Evolutionary conservation across 2,329 filamentous ascomycete genomes (phyloP), one percentile per base, ranked within the genome.

Genomic region (Stagonosporopsis chrysanthemi): DNA sequence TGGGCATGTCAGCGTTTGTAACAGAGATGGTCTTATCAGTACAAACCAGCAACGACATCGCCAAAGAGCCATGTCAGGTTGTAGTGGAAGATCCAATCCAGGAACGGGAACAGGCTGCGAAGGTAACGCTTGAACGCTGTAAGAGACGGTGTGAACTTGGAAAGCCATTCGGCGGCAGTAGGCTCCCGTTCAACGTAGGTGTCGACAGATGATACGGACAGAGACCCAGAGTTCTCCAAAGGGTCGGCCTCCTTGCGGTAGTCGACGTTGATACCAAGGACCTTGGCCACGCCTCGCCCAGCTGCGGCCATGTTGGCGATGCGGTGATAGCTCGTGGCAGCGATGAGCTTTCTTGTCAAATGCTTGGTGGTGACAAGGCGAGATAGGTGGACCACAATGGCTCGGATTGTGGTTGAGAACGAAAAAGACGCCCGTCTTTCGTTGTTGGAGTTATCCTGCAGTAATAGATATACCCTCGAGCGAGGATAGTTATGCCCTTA

Each of bases 11-110:
- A 58, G 26, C 15, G 29, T 23, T 31, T 19, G 15, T 14, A 28
- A 26, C 26, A 9, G 4, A 11, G 6, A 26, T 31, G 11, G 3
- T 17, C 33, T 38, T 2, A 2, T n/a, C 14, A n/a, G 15, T 40
- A 72, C 84, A 73, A 74, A 89, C 90, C 94, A 55, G 95, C 94
- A 56, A 98, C 87, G 43, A 97, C 77, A 78, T 99, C 95, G 66
- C 95, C 95, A 11, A 87, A 76, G 4, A 97, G 79, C 95, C 95
- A 99, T 80, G 92, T 88, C 12, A 88, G 15, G 73, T 99, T 99
- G 81, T 99, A 99, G 69, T 89, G 86, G 11, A 82, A 79, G 52
- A 97, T 94, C 95, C 95, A 99, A 24, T 86, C 82, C n/a, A 90
- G 76, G 75, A 97, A 97, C 0, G 95, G 95, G 66, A 99, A 96